Percentiles rank a stretch among this genome's conserved stretches.
Conservation (phyloP, 2,329 filamentous ascomycete species). For the Beauveria sp. region DNA sequence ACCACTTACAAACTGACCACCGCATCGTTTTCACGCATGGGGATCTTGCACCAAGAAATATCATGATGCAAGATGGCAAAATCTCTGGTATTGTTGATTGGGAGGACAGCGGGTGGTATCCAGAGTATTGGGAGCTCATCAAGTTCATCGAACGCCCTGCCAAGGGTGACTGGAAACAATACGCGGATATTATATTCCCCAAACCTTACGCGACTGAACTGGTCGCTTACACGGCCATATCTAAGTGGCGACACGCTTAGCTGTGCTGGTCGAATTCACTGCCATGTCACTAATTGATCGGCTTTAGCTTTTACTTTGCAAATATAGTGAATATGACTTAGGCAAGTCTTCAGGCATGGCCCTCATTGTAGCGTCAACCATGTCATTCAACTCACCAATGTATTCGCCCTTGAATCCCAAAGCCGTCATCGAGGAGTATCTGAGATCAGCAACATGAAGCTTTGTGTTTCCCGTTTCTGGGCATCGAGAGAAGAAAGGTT, state of each 20-base stretch:
- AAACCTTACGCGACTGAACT: conserved; percentile 13
- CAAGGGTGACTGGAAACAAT: conserved; percentile 13
- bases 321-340: too few species aligned
- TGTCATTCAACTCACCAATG: conserved; percentile 6
- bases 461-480: too few species aligned
- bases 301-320: too few species aligned
- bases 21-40: conserved; percentile 41
- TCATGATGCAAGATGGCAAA: conserved; percentile 30
- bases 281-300: too few species aligned
- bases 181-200: conserved; percentile 15
- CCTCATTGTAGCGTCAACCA: conserved; percentile 12
- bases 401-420: not conserved
- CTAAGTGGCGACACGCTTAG: conserved; percentile 8
- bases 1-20: conserved; percentile 19
- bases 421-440: too few species aligned
- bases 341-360: conserved; percentile 4
- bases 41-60: conserved; percentile 39
- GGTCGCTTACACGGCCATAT: conserved; percentile 15
- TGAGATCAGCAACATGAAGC: too few species aligned
- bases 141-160: conserved; percentile 16
- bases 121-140: conserved; percentile 26
- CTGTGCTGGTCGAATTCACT: too few species aligned
- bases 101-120: conserved; percentile 40
- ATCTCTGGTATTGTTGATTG: conserved; percentile 36
- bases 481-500: too few species aligned